Evolutionary conservation across 192 early-diverging fungal genomes (phyloP), one percentile per base, ranked within the genome.

Genomic region (Backusella morwellensis): DNA sequence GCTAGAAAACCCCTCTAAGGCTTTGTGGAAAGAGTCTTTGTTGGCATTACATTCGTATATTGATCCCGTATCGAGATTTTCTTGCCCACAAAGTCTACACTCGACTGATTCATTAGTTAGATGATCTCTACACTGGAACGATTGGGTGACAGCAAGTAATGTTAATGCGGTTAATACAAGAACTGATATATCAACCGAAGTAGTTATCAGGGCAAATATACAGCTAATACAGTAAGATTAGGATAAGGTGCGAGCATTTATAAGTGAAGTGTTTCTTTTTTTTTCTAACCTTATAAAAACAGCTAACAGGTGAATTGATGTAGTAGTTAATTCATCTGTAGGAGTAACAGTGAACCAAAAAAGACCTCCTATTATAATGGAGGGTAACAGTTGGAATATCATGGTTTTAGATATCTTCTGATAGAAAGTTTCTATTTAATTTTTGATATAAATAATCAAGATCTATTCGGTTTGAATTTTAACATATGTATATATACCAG

Each of bases 1-100:
- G 71, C 88, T 89, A 1, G 88, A 86, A 72, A 93, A 94, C 0
- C 93, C 91, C 17, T 84, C 84, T 6, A 91, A 76, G 0, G 89
- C 85, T 23, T 88, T 87, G 1, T 86, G 80, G 80, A 93, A 93
- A 38, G 90, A 83, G 40, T 88, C 87, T 32, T 87, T 86, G 15
- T 84, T 80, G 0, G 86, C 86, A 36, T 86, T 80, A 73, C 91
- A 93, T 42, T 88, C 83, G 83, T 89, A 90, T 0, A 73, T 38
- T 1, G 40, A 66, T 44, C 82, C 80, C 35, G 78, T 81, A 69
- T 66, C n/a, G 19, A 50, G 54, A 11, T 75, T 47, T 0, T 66
- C 71, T 23, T 80, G 77, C 11, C 75, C 80, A 71, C 90, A 91
- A 26, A 80, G 81, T 73, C 83, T 80, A 71, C 90, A 91, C 76